These are phyloP conservation scores for Xylaria telfairii DNA, from an alignment of 495 filamentous ascomycete species.

Conservation along the genomic window DNA sequence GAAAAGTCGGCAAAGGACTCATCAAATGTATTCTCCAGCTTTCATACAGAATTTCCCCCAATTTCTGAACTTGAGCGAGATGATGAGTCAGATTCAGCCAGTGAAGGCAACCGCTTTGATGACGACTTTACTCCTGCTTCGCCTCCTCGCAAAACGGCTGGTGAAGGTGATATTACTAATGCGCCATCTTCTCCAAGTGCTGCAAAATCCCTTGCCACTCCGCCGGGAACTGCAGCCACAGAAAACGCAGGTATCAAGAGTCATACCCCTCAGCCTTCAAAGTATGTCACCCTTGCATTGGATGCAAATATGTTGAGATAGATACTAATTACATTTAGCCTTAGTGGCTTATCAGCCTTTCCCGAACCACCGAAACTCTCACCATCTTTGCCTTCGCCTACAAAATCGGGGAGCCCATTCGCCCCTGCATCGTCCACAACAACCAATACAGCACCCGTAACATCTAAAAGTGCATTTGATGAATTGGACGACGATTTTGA, in stretches of 20 bases:
- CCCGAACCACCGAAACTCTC: slow-evolving; percentile 40
- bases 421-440: slow-evolving; percentile 37
- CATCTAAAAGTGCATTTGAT: slow-evolving; percentile 59
- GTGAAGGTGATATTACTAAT: slow-evolving; percentile 35
- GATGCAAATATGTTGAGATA: background rate
- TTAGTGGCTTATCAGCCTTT: slow-evolving; percentile 37
- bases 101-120: slow-evolving; percentile 79
- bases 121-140: slow-evolving; percentile 86
- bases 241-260: slow-evolving; percentile 28
- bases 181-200: slow-evolving; percentile 40
- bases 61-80: slow-evolving; percentile 85
- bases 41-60: slow-evolving; percentile 87
- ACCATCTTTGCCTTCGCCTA: slow-evolving; percentile 31
- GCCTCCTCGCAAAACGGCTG: slow-evolving; percentile 51
- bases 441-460: slow-evolving; percentile 34
- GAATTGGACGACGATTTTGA: slow-evolving; percentile 93
- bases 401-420: slow-evolving; percentile 32
- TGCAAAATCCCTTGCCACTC: slow-evolving; percentile 33
- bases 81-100: slow-evolving; percentile 81
- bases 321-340: slow-evolving; percentile 26
- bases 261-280: slow-evolving; percentile 36
- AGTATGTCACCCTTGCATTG: slow-evolving; percentile 32
- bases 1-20: slow-evolving; percentile 37
- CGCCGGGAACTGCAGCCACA: slow-evolving; percentile 28
- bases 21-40: slow-evolving; percentile 49